phyloP scores from a whole-genome alignment of 202 grass and related monocot species.

The Saccharum hybrid region DNA sequence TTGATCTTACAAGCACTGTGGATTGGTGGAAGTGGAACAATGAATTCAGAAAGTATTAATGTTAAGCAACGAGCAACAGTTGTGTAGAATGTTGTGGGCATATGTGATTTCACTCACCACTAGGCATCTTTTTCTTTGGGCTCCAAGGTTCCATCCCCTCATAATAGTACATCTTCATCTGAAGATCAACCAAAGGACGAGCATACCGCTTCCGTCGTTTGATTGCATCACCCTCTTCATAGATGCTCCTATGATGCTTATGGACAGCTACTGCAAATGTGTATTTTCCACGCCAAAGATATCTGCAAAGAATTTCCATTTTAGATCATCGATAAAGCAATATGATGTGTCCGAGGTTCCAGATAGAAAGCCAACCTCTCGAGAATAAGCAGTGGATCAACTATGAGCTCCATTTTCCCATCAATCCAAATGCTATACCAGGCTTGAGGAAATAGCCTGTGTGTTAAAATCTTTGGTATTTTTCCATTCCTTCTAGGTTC shows the following conservation, averaged over 20 bases:
- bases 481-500: conserved; percentile 99
- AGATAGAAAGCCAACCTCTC: conserved; percentile 70
- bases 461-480: conserved; percentile 95
- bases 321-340: conserved; percentile 29
- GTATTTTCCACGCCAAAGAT: conserved; percentile 85
- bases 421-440: conserved; percentile 99
- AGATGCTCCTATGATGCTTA: conserved; percentile 97
- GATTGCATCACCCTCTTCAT: conserved; percentile 93
- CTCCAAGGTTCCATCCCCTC: conserved; percentile 92
- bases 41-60: neutral
- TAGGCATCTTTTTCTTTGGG: conserved; percentile 62
- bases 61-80: neutral
- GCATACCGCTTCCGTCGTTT: conserved; percentile 95
- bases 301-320: conserved; percentile 55
- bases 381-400: conserved; percentile 92
- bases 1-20: neutral
- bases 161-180: conserved; percentile 96
- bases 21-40: neutral
- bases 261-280: conserved; percentile 90
- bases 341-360: neutral
- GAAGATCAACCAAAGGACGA: conserved; percentile 88
- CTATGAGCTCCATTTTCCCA: conserved; percentile 99
- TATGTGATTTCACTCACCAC: conserved; percentile 59
- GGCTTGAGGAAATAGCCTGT: conserved; percentile 91
- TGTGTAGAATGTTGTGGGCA: neutral